Evolutionary conservation across 768 basidiomycete species (phyloP).

Genomic region (Leccinellum rugosiceps): DNA sequence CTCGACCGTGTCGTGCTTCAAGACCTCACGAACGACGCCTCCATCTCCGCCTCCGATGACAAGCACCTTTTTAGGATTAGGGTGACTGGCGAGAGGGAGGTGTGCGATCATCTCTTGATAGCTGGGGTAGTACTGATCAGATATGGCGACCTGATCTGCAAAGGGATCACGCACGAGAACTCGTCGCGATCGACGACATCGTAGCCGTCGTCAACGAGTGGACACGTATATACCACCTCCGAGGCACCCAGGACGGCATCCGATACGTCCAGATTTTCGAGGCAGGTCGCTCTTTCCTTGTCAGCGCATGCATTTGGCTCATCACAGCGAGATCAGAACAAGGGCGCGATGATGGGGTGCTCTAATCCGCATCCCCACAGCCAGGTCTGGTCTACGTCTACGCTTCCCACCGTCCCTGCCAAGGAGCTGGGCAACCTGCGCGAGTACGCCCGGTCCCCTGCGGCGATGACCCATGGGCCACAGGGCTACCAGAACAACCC

Average conservation of each 20-base stretch:
- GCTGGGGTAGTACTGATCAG: slow-evolving; percentile 37
- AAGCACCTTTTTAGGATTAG: slow-evolving; percentile 92
- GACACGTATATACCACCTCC: slow-evolving; percentile 57
- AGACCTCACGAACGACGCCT: slow-evolving; percentile 94
- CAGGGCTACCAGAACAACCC: slow-evolving; percentile 54
- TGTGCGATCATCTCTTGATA: slow-evolving; percentile 99
- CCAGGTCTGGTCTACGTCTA: slow-evolving; percentile 80
- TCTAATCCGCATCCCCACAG: slow-evolving; percentile 94
- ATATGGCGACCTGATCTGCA: neutral
- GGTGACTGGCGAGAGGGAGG: slow-evolving; percentile 93
- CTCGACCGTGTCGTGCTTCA: slow-evolving; percentile 90
- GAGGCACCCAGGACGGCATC: slow-evolving; percentile 65
- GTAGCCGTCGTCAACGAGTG: slow-evolving; percentile 67
- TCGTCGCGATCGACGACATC: slow-evolving; percentile 66
- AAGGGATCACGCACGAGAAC: slow-evolving; percentile 76
- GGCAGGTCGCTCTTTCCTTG: slow-evolving; percentile 34
- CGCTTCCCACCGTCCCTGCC: slow-evolving; percentile 65
- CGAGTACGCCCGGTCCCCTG: slow-evolving; percentile 40
- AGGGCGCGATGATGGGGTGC: slow-evolving; percentile 93
- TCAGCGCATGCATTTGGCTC: neutral
- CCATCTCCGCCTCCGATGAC: slow-evolving; percentile 99
- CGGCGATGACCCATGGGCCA: slow-evolving; percentile 44
- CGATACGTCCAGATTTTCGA: slow-evolving; percentile 89
- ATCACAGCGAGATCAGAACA: slow-evolving; percentile 53
- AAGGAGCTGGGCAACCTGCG: slow-evolving; percentile 60